Conservation (phyloP, 192 early-diverging fungal species). For the Chytriomyces sp. region DNA sequence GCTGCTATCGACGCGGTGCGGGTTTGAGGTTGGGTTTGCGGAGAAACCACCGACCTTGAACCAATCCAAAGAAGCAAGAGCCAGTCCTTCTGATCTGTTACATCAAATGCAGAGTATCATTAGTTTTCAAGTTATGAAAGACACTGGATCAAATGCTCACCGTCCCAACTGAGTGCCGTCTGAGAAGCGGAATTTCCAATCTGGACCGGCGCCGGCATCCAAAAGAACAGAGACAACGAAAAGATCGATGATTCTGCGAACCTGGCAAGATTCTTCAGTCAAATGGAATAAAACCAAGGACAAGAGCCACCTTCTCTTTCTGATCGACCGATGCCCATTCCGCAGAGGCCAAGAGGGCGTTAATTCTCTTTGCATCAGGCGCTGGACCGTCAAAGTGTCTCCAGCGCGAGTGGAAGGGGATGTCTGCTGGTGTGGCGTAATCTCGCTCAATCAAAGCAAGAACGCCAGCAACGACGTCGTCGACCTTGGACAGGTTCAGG, state of each 20-base stretch:
- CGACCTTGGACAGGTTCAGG: constrained; percentile 67
- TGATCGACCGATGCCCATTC: constrained; percentile 54
- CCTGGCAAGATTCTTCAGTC: neutral
- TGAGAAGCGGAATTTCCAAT: constrained; percentile 72
- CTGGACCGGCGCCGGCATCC: constrained; percentile 88
- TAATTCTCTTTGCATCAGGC: constrained; percentile 37
- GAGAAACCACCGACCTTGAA: constrained; percentile 83
- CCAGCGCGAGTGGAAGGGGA: constrained; percentile 88
- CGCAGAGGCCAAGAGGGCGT: constrained; percentile 35
- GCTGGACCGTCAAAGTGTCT: constrained; percentile 72
- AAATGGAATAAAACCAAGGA: neutral
- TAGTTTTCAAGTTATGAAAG: constrained; percentile 24
- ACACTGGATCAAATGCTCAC: constrained; percentile 24
- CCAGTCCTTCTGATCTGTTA: constrained; percentile 81
- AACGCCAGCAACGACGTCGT: constrained; percentile 71
- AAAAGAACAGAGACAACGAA: constrained; percentile 88
- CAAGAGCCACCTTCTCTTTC: constrained; percentile 17
- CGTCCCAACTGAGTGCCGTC: constrained; percentile 13
- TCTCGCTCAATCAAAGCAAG: constrained; percentile 72
- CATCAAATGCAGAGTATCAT: constrained; percentile 40
- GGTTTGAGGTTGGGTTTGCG: constrained; percentile 46
- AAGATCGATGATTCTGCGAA: constrained; percentile 78
- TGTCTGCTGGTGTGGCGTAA: constrained; percentile 64
- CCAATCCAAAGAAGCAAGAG: constrained; percentile 75
- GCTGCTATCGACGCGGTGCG: constrained; percentile 74